Conservation (phyloP, 805 yeast genomes). For the Candida tallmaniae region DNA sequence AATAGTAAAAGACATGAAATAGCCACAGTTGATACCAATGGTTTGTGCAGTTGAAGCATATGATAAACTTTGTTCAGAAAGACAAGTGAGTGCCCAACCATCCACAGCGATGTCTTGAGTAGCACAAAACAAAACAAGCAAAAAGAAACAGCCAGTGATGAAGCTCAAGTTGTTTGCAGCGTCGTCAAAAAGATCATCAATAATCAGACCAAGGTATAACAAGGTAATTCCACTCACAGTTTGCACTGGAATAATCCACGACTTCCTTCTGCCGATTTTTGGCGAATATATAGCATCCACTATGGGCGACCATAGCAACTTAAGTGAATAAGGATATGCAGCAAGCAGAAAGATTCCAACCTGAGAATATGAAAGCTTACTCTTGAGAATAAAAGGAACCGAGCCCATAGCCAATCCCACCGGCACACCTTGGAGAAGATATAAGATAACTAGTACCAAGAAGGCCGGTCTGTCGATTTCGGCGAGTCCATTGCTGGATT, state of each 20-base stretch:
- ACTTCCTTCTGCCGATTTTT: slow-evolving; percentile 72
- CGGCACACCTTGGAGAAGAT: slow-evolving; percentile 92
- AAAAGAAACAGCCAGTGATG: slow-evolving; percentile 69
- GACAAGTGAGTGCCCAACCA: slow-evolving; percentile 95
- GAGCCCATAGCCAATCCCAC: slow-evolving; percentile 95
- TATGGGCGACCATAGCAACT: slow-evolving; percentile 91
- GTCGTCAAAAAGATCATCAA: slow-evolving; percentile 46
- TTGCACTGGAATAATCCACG: slow-evolving; percentile 96
- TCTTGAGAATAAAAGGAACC: slow-evolving; percentile 82
- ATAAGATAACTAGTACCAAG: slow-evolving; percentile 63
- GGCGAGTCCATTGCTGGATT: slow-evolving; percentile 7
- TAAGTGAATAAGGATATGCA: slow-evolving; percentile 90
- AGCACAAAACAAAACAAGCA: slow-evolving; percentile 83
- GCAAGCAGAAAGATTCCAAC: slow-evolving; percentile 90
- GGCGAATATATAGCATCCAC: slow-evolving; percentile 80
- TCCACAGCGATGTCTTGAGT: slow-evolving; percentile 99
- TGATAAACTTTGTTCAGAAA: slow-evolving; percentile 71
- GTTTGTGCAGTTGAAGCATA: slow-evolving; percentile 98
- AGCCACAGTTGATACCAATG: slow-evolving; percentile 89
- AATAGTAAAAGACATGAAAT: slow-evolving; percentile 85
- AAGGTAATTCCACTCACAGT: slow-evolving; percentile 68
- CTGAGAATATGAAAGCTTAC: slow-evolving; percentile 78
- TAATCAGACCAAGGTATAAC: slow-evolving; percentile 55
- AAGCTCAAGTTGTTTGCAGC: slow-evolving; percentile 47
- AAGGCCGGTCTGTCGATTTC: slow-evolving; percentile 68